Percentiles rank a stretch among this genome's conserved stretches.
These are phyloP conservation scores for Mycothermus thermophilus DNA, from an alignment of 495 filamentous ascomycete species.

Conservation along the genomic window DNA sequence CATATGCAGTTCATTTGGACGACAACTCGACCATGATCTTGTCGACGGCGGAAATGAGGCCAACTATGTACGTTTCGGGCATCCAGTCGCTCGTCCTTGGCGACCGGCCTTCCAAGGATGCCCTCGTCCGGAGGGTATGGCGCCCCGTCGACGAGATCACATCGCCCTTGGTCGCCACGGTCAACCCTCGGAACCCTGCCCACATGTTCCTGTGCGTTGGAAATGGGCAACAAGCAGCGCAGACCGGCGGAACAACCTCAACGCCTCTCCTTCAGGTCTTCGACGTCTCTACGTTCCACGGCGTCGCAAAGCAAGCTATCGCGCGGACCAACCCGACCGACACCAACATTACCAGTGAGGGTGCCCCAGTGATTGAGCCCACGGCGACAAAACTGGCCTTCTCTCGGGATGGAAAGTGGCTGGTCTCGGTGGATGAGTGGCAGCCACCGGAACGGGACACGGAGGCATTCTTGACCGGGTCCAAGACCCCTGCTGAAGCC, in stretches of 20 bases:
- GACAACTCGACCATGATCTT: conserved; percentile 85
- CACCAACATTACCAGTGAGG: conserved; percentile 56
- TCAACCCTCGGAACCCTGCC: conserved; percentile 26
- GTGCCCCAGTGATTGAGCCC: conserved; percentile 54
- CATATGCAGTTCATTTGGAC: conserved; percentile 69
- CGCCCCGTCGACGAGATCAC: conserved; percentile 19
- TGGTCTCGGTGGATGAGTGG: conserved; percentile 89
- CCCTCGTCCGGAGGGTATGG: conserved; percentile 27
- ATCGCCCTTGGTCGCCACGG: conserved; percentile 19
- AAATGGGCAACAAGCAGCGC: conserved; percentile 30
- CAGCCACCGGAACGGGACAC: conserved; percentile 52
- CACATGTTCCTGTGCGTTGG: conserved; percentile 34
- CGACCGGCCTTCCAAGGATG: conserved; percentile 27
- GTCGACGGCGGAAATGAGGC: conserved; percentile 72
- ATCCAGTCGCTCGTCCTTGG: conserved; percentile 50
- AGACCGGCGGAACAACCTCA: conserved; percentile 25
- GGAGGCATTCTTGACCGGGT: conserved; percentile 28
- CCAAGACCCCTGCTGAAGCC: conserved; percentile 21
- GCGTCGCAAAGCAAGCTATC: conserved; percentile 72
- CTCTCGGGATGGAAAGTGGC: conserved; percentile 71
- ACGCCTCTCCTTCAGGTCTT: conserved; percentile 57
- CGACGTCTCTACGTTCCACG: conserved; percentile 56
- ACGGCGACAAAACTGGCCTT: conserved; percentile 57
- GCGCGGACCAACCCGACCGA: conserved; percentile 77
- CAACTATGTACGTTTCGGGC: conserved; percentile 66